Base-by-base conservation (phyloP, 2,329 filamentous ascomycete genomes). In the Calonectria hawksworthii region DNA sequence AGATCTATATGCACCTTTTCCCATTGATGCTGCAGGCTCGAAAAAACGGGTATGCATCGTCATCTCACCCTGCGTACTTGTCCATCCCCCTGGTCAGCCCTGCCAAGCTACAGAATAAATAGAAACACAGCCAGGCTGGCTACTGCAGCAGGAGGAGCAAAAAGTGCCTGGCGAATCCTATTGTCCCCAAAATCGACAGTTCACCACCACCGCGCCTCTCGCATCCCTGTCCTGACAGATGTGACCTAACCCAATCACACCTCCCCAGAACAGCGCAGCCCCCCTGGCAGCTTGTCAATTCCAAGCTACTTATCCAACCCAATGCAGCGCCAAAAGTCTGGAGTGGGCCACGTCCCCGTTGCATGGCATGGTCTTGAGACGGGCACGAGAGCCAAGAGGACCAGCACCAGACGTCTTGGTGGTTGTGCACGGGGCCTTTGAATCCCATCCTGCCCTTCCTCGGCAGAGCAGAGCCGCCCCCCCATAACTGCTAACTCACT, bases 191-290 rank as follows among this genome's bases (percentile, higher is more conserved):
- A 28, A 26, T 32, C 56, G 34, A 61, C 56, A 38, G 28, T 56
- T 56, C 52, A 61, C 34, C 32, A 36, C 32, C 54, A 59, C 21
- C 14, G 30, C 21, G 4, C 32, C 56, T 34, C 54, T 32, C 23
- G 5, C 30, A 44, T 23, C 66, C 66, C 66, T 47, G 52, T 47
- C 51, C n/a, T 32, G 21, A 44, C 52, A 44, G 36, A 38, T 41
- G 56, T 28, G 56, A 47, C 44, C 36, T 16, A 68, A 26, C 51
- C 66, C 66, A 68, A 59, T 68, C 36, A 68, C 51, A 30, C 51
- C 51, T 54, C 26, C 26, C 51, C 28, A 30, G n/a, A 61, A 28
- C 56, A 61, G 56, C 34, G 34, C 56, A 8, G 56, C 56, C 56
- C 56, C 56, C 32, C 56, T n/a, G 23, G 56, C 56, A 61, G 32